A percentile compares a stretch with the other conserved stretches of the same genome.
These are phyloP conservation scores for Aspergillus sclerotialis DNA, from an alignment of 2,329 filamentous ascomycete species.

Conservation along the genomic window DNA sequence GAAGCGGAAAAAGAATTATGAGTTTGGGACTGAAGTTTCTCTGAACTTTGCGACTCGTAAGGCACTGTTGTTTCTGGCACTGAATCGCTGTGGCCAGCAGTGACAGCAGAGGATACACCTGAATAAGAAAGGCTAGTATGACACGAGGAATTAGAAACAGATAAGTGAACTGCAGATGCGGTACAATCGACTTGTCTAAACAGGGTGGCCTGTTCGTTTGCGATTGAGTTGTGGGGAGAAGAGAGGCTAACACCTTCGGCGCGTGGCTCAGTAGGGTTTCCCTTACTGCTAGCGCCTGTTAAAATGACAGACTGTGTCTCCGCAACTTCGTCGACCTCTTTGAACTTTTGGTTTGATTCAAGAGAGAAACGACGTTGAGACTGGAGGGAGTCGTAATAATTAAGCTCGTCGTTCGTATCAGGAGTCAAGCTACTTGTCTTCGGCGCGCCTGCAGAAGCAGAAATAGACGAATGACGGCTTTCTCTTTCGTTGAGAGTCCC, in stretches of 20 bases:
- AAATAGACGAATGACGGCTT: background rate
- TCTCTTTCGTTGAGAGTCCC: slow-evolving; percentile 1
- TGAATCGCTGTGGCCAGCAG: background rate
- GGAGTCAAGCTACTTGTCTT: background rate
- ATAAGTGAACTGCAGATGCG: background rate
- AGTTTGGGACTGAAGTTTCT: no score
- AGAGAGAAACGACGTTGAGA: background rate
- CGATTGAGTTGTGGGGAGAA: background rate
- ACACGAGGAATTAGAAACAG: background rate
- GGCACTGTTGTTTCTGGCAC: no score
- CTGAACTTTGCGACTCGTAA: no score
- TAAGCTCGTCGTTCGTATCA: background rate
- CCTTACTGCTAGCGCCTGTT: background rate
- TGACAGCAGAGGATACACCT: background rate
- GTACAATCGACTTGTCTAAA: background rate
- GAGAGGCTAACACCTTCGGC: background rate
- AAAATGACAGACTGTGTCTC: background rate
- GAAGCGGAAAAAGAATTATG: no score
- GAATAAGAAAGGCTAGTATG: background rate
- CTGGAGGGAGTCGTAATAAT: background rate
- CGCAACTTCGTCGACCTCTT: slow-evolving; percentile 1
- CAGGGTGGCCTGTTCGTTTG: background rate
- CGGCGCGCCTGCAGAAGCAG: background rate
- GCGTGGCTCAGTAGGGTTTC: background rate
- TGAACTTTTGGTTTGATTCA: background rate